These are phyloP conservation scores for Coemansia sp. DNA, from an alignment of 192 early-diverging fungal species.

Conservation along the genomic window DNA sequence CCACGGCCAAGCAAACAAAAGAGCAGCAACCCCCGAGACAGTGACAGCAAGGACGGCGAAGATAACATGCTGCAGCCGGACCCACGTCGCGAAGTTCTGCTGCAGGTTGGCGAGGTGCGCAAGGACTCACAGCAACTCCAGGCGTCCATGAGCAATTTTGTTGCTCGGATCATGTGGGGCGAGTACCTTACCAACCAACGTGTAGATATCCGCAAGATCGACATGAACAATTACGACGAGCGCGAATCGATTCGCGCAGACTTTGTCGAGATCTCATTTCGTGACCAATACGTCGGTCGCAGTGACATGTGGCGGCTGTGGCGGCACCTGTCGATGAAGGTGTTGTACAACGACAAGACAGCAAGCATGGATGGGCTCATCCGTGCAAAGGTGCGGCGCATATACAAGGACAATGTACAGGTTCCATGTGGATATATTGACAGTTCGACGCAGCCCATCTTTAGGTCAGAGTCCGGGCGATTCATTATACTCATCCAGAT, in stretches of 20 bases:
- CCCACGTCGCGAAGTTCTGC: constrained; percentile 33
- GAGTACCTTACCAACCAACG: constrained; percentile 37
- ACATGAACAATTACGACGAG: constrained; percentile 33
- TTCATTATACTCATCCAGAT: constrained; percentile 96
- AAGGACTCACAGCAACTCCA: constrained; percentile 40
- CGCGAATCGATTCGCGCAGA: constrained; percentile 65
- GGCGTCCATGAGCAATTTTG: constrained; percentile 26
- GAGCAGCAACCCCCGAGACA: constrained; percentile 2
- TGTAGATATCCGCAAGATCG: constrained; percentile 61
- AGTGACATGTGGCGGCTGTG: constrained; percentile 94
- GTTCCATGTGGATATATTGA: constrained; percentile 78
- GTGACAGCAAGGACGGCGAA: constrained; percentile 7
- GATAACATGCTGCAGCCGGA: constrained; percentile 21
- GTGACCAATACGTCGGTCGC: constrained; percentile 88
- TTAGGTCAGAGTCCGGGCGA: constrained; percentile 91
- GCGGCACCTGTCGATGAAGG: constrained; percentile 63
- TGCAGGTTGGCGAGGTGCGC: constrained; percentile 50
- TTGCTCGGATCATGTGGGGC: constrained; percentile 46
- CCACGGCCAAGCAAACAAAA: not conserved
- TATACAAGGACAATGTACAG: constrained; percentile 69
- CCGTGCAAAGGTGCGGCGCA: constrained; percentile 73
- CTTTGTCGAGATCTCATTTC: constrained; percentile 83
- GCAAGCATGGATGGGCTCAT: constrained; percentile 71
- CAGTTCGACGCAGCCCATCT: constrained; percentile 78
- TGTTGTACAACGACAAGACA: constrained; percentile 77